phyloP scores from a whole-genome alignment of 148 eudicot species.

The Dysphania ambrosioides region DNA sequence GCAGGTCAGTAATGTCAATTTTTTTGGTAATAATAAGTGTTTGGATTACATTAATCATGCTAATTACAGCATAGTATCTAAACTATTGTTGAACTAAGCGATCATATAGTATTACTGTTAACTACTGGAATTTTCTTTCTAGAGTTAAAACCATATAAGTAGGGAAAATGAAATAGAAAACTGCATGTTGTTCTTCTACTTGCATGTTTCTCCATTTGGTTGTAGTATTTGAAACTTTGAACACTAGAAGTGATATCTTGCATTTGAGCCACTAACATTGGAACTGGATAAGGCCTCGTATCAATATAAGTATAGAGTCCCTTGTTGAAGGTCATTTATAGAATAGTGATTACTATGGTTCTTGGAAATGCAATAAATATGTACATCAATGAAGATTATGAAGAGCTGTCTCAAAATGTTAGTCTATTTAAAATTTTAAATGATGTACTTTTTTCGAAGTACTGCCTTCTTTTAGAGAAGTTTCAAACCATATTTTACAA shows the following conservation, averaged over 20 bases:
- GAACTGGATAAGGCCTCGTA: neutral
- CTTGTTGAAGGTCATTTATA: neutral
- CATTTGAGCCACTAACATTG: neutral
- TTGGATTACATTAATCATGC: neutral
- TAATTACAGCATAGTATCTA: neutral
- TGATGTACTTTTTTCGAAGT: too few species aligned
- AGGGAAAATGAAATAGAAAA: too few species aligned
- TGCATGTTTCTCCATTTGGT: neutral
- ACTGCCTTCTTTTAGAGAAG: too few species aligned
- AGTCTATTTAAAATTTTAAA: too few species aligned
- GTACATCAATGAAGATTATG: neutral
- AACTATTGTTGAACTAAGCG: neutral
- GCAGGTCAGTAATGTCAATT: slow-evolving; percentile 53
- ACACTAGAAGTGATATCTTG: neutral
- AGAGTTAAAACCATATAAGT: neutral
- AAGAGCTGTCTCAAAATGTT: neutral
- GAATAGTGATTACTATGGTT: neutral
- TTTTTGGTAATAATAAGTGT: neutral
- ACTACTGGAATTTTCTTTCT: neutral
- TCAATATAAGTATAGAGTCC: neutral
- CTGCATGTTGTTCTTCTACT: neutral
- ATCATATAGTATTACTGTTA: neutral
- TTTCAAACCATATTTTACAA: too few species aligned
- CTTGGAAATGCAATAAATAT: neutral
- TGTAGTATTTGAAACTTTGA: neutral